Conservation (phyloP, 2,329 filamentous ascomycete genomes). For the Aspergillus fumigatus region DNA sequence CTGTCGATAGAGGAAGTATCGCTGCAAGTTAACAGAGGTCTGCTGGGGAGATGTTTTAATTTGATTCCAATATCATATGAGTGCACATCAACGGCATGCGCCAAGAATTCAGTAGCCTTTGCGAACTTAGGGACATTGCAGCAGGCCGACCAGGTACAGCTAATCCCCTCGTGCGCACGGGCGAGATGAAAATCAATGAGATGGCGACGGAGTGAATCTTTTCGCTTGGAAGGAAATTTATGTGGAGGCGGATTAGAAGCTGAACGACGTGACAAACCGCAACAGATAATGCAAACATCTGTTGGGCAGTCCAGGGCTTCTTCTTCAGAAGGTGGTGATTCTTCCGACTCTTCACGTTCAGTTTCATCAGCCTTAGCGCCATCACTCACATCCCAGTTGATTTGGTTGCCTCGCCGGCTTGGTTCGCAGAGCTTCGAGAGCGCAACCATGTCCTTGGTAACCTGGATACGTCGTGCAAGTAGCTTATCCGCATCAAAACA, state of each 20-base stretch:
- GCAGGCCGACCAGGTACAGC: conserved; percentile 18
- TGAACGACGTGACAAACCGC: conserved; percentile 18
- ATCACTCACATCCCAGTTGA: conserved; percentile 18
- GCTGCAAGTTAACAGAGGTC: too few species aligned
- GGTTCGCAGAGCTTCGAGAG: conserved; percentile 21
- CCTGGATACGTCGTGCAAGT: conserved; percentile 22
- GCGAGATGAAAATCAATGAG: conserved; percentile 21
- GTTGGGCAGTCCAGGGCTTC: conserved; percentile 16
- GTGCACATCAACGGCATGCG: conserved; percentile 7
- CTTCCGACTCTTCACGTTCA: conserved; percentile 11
- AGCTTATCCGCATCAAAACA: conserved; percentile 21
- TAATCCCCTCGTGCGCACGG: conserved; percentile 16
- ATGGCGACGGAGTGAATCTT: conserved; percentile 22
- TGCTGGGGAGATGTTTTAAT: too few species aligned
- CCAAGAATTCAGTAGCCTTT: conserved; percentile 18
- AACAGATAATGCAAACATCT: conserved; percentile 26
- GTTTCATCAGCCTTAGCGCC: not conserved
- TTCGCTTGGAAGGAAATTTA: conserved; percentile 19
- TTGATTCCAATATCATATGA: too few species aligned
- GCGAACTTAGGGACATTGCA: conserved; percentile 15
- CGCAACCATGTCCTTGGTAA: conserved; percentile 26
- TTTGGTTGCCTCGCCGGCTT: conserved; percentile 20
- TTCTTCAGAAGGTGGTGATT: conserved; percentile 10
- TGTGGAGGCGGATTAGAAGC: conserved; percentile 20
- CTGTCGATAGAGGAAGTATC: too few species aligned